Percentiles rank a stretch among this genome's conserved stretches.
Evolutionary conservation across 768 basidiomycete genomes (phyloP).

Genomic region (Boletus pseudo-olivaceus): DNA sequence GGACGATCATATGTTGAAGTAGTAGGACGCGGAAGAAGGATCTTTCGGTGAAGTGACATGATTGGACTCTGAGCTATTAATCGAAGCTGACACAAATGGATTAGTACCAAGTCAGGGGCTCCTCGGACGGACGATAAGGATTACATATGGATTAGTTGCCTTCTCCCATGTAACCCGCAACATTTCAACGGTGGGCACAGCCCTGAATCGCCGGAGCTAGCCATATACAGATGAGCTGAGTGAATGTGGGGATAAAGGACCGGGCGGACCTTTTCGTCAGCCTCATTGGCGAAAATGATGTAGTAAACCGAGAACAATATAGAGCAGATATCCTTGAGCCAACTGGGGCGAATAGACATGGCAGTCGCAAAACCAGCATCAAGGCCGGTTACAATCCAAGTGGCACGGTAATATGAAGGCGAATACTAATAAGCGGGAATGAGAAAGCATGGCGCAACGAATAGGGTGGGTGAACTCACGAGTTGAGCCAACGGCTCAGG

Average conservation of each 20-base stretch:
- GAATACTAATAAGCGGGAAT: slow-evolving; percentile 65
- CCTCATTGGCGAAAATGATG: slow-evolving; percentile 83
- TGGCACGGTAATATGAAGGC: slow-evolving; percentile 90
- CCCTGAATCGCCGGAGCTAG: slow-evolving; percentile 87
- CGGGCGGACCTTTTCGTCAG: slow-evolving; percentile 85
- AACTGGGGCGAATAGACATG: slow-evolving; percentile 87
- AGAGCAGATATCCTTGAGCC: slow-evolving; percentile 85
- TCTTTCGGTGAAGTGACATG: slow-evolving; percentile 64
- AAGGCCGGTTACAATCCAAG: slow-evolving; percentile 91
- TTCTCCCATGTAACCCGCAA: slow-evolving; percentile 96
- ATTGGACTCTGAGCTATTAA: slow-evolving; percentile 51
- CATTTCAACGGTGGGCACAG: slow-evolving; percentile 95
- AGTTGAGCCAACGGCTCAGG: slow-evolving; percentile 91
- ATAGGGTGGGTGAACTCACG: slow-evolving; percentile 42
- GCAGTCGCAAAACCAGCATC: slow-evolving; percentile 98
- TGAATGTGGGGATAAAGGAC: background rate
- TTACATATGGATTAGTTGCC: slow-evolving; percentile 86
- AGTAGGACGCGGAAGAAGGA: slow-evolving; percentile 79
- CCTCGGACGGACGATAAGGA: slow-evolving; percentile 23
- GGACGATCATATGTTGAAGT: slow-evolving; percentile 76
- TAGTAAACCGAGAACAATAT: slow-evolving; percentile 88
- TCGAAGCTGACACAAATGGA: slow-evolving; percentile 52
- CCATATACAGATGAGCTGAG: background rate
- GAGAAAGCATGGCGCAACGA: slow-evolving; percentile 4
- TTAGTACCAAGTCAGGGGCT: slow-evolving; percentile 3